Percentiles rank a stretch among this genome's conserved stretches.
These are phyloP conservation scores for Floccularia luteovirens DNA, from an alignment of 768 basidiomycete genomes.

Conservation along the genomic window DNA sequence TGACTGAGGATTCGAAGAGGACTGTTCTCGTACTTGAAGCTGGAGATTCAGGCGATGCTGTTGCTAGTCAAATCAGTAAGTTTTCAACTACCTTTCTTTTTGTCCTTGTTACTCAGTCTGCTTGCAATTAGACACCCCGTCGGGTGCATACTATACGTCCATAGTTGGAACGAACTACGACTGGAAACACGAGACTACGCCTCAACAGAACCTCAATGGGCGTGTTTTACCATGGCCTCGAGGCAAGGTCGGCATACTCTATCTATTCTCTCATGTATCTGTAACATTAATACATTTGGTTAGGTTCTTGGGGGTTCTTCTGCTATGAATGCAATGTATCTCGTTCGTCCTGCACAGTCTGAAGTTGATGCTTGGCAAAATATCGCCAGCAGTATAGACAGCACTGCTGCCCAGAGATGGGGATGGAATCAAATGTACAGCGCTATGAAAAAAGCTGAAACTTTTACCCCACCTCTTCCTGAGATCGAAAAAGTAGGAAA, in stretches of 20 bases:
- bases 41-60: conserved; percentile 35
- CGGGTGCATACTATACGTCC: conserved; percentile 43
- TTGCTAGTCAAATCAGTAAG: conserved; percentile 23
- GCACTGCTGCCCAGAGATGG: conserved; percentile 37
- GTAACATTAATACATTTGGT: background rate
- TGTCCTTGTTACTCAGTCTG: background rate
- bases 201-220: conserved; percentile 35
- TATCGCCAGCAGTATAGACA: conserved; percentile 29
- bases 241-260: conserved; percentile 38
- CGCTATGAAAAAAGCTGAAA: conserved; percentile 45
- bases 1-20: conserved; percentile 24
- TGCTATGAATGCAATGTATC: conserved; percentile 66
- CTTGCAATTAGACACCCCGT: conserved; percentile 33
- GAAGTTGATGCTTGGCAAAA: conserved; percentile 43
- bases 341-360: conserved; percentile 41
- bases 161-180: conserved; percentile 41
- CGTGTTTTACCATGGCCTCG: conserved; percentile 47
- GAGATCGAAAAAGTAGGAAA: conserved; percentile 29
- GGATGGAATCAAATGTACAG: conserved; percentile 36
- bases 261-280: background rate
- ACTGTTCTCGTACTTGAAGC: conserved; percentile 33
- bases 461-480: conserved; percentile 41
- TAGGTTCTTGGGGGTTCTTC: conserved; percentile 62
- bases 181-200: conserved; percentile 44
- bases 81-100: background rate